Percentiles rank a stretch among this genome's conserved stretches.
These are phyloP conservation scores for Schizosaccharomyces japonicus DNA, from an alignment of 805 yeast genomes.

Conservation along the genomic window DNA sequence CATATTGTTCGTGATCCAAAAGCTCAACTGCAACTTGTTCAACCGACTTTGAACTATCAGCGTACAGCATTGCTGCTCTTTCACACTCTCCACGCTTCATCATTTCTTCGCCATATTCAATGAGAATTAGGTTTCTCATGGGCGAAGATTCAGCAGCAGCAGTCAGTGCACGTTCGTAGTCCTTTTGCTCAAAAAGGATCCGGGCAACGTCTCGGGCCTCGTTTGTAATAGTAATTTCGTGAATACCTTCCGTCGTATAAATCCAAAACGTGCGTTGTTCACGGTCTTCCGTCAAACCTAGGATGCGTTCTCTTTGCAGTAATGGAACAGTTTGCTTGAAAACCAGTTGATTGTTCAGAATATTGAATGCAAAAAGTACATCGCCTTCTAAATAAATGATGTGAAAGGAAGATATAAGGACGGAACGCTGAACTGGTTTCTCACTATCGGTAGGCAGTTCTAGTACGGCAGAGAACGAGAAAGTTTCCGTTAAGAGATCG, in stretches of 20 bases:
- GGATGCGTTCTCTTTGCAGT: slow-evolving; percentile 24
- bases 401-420: background rate
- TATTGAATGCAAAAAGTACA: background rate
- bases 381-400: background rate
- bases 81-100: slow-evolving; percentile 15
- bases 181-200: slow-evolving; percentile 24
- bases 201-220: slow-evolving; percentile 63
- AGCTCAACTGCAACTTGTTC: slow-evolving; percentile 42
- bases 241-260: slow-evolving; percentile 33
- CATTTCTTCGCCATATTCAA: slow-evolving; percentile 30
- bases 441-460: too few relatives aligned
- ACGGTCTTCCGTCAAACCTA: slow-evolving; percentile 30
- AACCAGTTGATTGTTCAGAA: background rate
- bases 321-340: slow-evolving; percentile 26
- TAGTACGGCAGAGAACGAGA: too few relatives aligned
- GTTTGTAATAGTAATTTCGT: slow-evolving; percentile 44
- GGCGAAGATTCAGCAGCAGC: slow-evolving; percentile 19
- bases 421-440: too few relatives aligned
- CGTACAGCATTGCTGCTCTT: slow-evolving; percentile 31
- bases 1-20: slow-evolving; percentile 21
- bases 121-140: slow-evolving; percentile 26
- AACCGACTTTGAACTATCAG: slow-evolving; percentile 38
- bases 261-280: slow-evolving; percentile 48
- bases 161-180: slow-evolving; percentile 50
- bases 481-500: too few relatives aligned